Percentiles rank a stretch among this genome's conserved stretches.
phyloP scores from a whole-genome alignment of 805 yeast genomes.

The Kuraishia molischiana region DNA sequence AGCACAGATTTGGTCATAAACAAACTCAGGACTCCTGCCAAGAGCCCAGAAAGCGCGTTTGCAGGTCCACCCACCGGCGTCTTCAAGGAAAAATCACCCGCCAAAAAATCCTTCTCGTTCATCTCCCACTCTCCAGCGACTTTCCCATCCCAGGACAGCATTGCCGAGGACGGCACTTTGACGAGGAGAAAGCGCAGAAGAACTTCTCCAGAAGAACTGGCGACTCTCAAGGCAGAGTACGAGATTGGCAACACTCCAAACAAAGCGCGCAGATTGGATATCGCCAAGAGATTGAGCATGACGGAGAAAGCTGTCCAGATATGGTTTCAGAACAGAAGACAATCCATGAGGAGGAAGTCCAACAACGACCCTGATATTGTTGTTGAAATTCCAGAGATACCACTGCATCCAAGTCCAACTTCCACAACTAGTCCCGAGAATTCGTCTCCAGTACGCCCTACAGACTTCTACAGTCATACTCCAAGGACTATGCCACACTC shows the following conservation, averaged over 20 bases:
- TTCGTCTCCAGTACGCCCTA: background rate
- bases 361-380: conserved; percentile 19
- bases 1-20: conserved; percentile 1
- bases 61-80: background rate
- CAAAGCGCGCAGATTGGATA: conserved; percentile 61
- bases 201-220: conserved; percentile 81
- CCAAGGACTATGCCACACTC: background rate
- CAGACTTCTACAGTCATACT: background rate
- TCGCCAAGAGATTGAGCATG: conserved; percentile 80
- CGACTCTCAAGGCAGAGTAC: conserved; percentile 75
- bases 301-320: conserved; percentile 97
- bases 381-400: conserved; percentile 14
- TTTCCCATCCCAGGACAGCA: conserved; percentile 73
- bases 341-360: conserved; percentile 51
- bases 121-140: conserved; percentile 90
- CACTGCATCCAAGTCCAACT: background rate
- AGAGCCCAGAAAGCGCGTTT: background rate
- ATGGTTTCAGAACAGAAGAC: conserved; percentile 97
- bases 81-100: background rate
- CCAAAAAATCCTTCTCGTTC: conserved; percentile 57
- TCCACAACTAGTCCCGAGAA: background rate
- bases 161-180: conserved; percentile 81
- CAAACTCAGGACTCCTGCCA: background rate
- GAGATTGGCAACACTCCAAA: conserved; percentile 72
- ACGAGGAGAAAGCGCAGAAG: conserved; percentile 94